phyloP scores from a whole-genome alignment of 1,284 basidiomycete genomes.

The Sporisorium scitamineum region DNA sequence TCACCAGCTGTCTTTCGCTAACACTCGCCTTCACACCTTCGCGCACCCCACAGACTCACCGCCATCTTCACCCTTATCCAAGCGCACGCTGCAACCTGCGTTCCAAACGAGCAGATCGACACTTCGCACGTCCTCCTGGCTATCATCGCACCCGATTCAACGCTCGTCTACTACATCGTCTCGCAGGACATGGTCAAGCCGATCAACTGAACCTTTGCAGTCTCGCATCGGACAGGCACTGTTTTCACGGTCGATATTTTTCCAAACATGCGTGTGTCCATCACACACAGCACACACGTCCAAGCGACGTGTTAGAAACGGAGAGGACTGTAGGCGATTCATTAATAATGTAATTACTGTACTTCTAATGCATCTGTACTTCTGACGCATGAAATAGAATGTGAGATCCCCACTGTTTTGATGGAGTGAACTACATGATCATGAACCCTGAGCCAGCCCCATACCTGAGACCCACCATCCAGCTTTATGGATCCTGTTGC shows the following conservation, averaged over 20 bases:
- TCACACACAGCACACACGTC: conserved; percentile 1
- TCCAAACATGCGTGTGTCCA: too few relatives aligned
- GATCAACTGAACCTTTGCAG: conserved; percentile 44
- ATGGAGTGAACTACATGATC: too few relatives aligned
- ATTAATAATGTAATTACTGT: too few relatives aligned
- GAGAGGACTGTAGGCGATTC: too few relatives aligned
- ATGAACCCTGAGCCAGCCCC: too few relatives aligned
- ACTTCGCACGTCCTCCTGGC: conserved; percentile 57
- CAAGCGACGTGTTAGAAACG: too few relatives aligned
- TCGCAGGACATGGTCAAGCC: conserved; percentile 66
- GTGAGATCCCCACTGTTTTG: too few relatives aligned
- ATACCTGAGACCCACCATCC: too few relatives aligned
- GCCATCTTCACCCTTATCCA: conserved; percentile 42
- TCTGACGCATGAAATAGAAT: too few relatives aligned
- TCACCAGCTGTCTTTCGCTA: not conserved
- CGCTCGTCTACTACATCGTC: conserved; percentile 65
- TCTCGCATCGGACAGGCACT: not conserved
- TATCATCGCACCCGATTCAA: conserved; percentile 62
- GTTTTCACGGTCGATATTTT: not conserved
- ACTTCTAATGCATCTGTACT: too few relatives aligned
- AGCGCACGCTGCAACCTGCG: conserved; percentile 15
- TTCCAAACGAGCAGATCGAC: conserved; percentile 14
- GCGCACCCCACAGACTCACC: conserved; percentile 26
- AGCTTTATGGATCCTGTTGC: too few relatives aligned
- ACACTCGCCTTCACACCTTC: not conserved